Percentiles rank a stretch among this genome's conserved stretches.
phyloP scores from a whole-genome alignment of 2,329 filamentous ascomycete genomes.

The Bipolaris gigantea region DNA sequence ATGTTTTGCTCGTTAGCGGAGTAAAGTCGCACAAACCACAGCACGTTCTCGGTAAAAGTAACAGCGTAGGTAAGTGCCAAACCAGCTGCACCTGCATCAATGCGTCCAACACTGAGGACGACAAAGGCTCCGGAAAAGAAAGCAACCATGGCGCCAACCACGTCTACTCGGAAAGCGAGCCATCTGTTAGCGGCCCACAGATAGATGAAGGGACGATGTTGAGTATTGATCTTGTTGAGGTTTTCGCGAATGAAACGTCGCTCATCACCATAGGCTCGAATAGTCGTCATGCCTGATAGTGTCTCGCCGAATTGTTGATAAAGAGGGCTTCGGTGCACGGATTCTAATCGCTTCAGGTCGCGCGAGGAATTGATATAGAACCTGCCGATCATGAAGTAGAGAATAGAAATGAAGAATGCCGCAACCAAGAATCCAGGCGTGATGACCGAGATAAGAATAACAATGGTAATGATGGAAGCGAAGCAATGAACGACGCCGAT shows the following conservation, averaged over 20 bases:
- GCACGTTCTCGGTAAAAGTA: slow-evolving; percentile 92
- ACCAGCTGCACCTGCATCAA: slow-evolving; percentile 90
- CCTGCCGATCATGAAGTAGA: slow-evolving; percentile 81
- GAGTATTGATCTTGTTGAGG: slow-evolving; percentile 80
- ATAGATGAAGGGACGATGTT: slow-evolving; percentile 92
- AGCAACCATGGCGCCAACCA: slow-evolving; percentile 85
- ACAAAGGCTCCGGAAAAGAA: slow-evolving; percentile 95
- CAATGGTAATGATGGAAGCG: slow-evolving; percentile 76
- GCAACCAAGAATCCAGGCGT: slow-evolving; percentile 90
- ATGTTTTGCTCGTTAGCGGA: slow-evolving; percentile 98
- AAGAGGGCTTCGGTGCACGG: slow-evolving; percentile 87
- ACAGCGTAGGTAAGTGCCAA: slow-evolving; percentile 94
- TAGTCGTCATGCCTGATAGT: slow-evolving; percentile 90
- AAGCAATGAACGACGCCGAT: slow-evolving; percentile 72
- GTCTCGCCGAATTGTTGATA: slow-evolving; percentile 99
- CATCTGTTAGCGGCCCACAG: slow-evolving; percentile 96
- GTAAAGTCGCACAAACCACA: slow-evolving; percentile 95
- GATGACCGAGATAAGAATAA: slow-evolving; percentile 82
- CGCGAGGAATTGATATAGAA: slow-evolving; percentile 93
- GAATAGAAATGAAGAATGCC: slow-evolving; percentile 76
- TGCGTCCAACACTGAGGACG: slow-evolving; percentile 75
- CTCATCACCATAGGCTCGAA: slow-evolving; percentile 93
- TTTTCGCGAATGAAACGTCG: slow-evolving; percentile 93
- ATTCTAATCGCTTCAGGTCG: slow-evolving; percentile 92
- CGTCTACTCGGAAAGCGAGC: slow-evolving; percentile 89